Conservation (phyloP, 2,329 filamentous ascomycete species). For the Penicillium sp. region DNA sequence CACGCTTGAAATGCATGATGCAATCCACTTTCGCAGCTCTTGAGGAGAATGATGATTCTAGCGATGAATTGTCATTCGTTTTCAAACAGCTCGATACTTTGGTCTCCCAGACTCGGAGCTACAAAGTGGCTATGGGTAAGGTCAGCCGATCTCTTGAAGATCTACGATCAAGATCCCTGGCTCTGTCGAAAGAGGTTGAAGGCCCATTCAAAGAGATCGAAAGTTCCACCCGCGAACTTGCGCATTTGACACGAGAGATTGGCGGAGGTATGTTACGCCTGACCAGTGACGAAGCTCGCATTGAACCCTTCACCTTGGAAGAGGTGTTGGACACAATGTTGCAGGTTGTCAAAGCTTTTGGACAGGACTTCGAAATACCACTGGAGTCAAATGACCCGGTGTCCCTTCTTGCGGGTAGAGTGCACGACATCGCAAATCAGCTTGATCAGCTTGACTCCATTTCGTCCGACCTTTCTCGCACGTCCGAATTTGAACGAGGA, state of each 20-base stretch:
- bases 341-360: slow-evolving; percentile 25
- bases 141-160: slow-evolving; percentile 71
- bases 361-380: slow-evolving; percentile 22
- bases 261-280: slow-evolving; percentile 61
- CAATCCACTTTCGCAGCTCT: slow-evolving; percentile 56
- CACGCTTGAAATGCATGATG: slow-evolving; percentile 59
- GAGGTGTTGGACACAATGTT: slow-evolving; percentile 61
- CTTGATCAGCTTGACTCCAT: slow-evolving; percentile 66
- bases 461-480: slow-evolving; percentile 63
- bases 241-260: slow-evolving; percentile 59
- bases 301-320: slow-evolving; percentile 58
- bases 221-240: slow-evolving; percentile 57
- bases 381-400: slow-evolving; percentile 54
- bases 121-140: slow-evolving; percentile 78
- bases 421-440: slow-evolving; percentile 58
- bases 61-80: slow-evolving; percentile 64
- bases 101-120: slow-evolving; percentile 68
- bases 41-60: slow-evolving; percentile 50
- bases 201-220: slow-evolving; percentile 67
- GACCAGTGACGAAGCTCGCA: slow-evolving; percentile 65
- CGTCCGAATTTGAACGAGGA: slow-evolving; percentile 70
- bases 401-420: slow-evolving; percentile 59
- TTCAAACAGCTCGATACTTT: slow-evolving; percentile 64
- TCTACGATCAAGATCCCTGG: slow-evolving; percentile 67
- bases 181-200: slow-evolving; percentile 61